These are phyloP conservation scores for Eleusine coracana DNA, from an alignment of 176 grass and related monocot species.

Conservation along the genomic window DNA sequence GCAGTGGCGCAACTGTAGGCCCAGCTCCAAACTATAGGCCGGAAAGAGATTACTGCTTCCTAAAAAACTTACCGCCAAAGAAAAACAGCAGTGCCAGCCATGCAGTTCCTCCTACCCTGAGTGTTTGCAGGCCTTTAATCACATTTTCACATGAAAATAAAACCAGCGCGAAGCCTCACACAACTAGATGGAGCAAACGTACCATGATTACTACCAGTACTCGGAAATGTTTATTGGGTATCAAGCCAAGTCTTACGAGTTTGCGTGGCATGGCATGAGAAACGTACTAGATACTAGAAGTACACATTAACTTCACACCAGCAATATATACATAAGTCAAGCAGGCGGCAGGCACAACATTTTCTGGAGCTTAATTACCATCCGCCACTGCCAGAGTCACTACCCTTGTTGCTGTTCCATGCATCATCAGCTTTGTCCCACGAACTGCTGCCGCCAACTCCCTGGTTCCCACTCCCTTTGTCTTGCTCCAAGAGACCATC, in stretches of 20 bases:
- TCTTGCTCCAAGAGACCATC: background rate
- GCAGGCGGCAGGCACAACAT: background rate
- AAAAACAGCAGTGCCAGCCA: too few relatives aligned
- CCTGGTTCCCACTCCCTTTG: constrained; percentile 28
- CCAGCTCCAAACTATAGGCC: too few relatives aligned
- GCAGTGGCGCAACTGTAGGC: too few relatives aligned
- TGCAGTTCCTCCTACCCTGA: too few relatives aligned
- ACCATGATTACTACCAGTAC: background rate
- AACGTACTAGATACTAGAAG: background rate
- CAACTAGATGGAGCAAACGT: background rate
- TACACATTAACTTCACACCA: background rate
- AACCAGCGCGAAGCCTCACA: background rate
- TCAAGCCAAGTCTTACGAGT: constrained; percentile 1
- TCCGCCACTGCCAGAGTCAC: background rate
- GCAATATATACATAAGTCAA: constrained; percentile 15
- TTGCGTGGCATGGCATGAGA: background rate
- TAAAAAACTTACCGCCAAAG: too few relatives aligned
- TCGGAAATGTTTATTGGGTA: background rate
- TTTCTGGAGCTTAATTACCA: constrained; percentile 40
- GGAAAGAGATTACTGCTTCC: too few relatives aligned
- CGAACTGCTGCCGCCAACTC: constrained; percentile 24
- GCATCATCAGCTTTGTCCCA: constrained; percentile 42
- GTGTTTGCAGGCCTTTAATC: background rate
- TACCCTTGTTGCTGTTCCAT: constrained; percentile 34
- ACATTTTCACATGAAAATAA: background rate